A percentile compares a stretch with the other conserved stretches of the same genome.
These are phyloP conservation scores for Citrullus colocynthis DNA, from an alignment of 306 rosid genomes.

Conservation along the genomic window DNA sequence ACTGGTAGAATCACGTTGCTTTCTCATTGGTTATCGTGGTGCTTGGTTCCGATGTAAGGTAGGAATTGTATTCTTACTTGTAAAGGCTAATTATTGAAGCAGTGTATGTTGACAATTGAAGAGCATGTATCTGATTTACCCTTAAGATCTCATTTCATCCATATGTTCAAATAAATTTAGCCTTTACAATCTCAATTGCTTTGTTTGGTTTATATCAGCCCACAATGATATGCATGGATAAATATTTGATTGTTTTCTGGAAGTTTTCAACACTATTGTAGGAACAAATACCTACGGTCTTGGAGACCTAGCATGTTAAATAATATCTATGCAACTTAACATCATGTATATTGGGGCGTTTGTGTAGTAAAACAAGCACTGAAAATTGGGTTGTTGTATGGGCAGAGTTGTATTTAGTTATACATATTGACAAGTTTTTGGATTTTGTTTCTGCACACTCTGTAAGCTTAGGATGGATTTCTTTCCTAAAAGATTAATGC, in stretches of 20 bases:
- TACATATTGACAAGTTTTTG: not conserved
- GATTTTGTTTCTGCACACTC: not conserved
- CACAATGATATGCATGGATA: not conserved
- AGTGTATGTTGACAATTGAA: not conserved
- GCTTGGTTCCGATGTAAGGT: slow-evolving; percentile 92
- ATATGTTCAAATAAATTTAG: not conserved
- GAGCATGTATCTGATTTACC: not conserved
- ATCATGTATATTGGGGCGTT: not conserved
- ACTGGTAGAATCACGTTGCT: slow-evolving; percentile 37
- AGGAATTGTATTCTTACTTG: not conserved
- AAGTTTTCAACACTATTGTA: not conserved
- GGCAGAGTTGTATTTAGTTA: not conserved
- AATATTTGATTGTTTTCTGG: not conserved
- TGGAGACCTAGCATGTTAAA: not conserved
- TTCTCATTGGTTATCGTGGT: slow-evolving; percentile 55
- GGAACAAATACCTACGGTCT: not conserved
- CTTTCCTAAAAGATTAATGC: not conserved
- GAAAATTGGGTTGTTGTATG: not conserved
- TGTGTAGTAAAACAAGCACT: not conserved
- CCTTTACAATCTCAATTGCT: not conserved
- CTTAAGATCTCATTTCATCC: not conserved
- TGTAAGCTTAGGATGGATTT: not conserved
- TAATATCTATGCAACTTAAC: not conserved
- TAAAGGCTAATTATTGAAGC: not conserved
- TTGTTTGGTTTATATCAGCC: not conserved